Percentiles rank a stretch among this genome's conserved stretches.
Conservation (phyloP, 176 grass and related monocot species). For the Lolium perenne region DNA sequence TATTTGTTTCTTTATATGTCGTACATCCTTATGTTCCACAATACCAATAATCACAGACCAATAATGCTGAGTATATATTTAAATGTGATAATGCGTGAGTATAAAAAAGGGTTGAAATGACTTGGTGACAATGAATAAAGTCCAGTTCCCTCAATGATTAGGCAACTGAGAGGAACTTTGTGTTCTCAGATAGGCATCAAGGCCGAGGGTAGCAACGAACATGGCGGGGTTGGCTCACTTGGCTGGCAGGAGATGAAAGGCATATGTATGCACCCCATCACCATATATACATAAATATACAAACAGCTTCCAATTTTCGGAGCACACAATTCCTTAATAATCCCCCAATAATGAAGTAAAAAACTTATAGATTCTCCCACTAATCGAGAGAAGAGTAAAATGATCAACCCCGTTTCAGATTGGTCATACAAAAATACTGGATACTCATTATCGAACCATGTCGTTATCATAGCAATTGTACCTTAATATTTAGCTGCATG, state of each 20-base stretch:
- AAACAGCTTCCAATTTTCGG: neutral
- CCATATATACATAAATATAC: neutral
- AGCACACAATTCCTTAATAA: neutral
- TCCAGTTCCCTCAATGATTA: neutral
- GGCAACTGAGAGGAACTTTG: conserved; percentile 28
- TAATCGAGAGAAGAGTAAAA: neutral
- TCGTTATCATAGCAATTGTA: too few species aligned
- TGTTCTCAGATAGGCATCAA: conserved; percentile 41
- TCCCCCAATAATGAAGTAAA: neutral
- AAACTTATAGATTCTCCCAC: neutral
- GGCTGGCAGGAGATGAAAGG: conserved; percentile 32
- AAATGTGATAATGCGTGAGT: conserved; percentile 19
- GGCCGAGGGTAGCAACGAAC: neutral
- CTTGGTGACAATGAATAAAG: conserved; percentile 25
- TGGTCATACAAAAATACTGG: neutral
- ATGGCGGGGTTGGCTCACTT: conserved; percentile 14
- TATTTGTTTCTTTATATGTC: neutral
- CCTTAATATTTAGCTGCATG: neutral
- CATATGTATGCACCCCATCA: neutral
- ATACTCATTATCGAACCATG: neutral
- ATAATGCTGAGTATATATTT: conserved; percentile 3
- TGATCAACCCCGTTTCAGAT: neutral
- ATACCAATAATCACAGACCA: neutral
- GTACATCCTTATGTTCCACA: neutral
- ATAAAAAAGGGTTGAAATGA: conserved; percentile 23